Evolutionary conservation across 2,329 filamentous ascomycete genomes (phyloP), one percentile per base, ranked within the genome.

Genomic region (Colletotrichum chlorophyti): DNA sequence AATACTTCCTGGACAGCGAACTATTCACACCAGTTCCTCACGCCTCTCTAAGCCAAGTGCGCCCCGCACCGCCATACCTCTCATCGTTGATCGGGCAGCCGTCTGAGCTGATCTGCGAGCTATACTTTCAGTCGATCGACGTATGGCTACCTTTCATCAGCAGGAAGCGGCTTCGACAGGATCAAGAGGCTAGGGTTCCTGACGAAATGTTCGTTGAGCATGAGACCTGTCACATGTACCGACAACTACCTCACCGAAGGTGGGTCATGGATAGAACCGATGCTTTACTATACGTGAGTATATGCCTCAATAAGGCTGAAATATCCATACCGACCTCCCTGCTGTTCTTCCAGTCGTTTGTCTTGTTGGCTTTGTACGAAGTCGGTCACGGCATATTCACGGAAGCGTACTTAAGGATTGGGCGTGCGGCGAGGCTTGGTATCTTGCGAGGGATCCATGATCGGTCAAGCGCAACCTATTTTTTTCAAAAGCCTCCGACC

Each of bases 351-450:
- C 65, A 71, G 35, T 63, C 66, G 2, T 35, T 65, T 17, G 53
- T 74, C 10, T 59, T 75, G 7, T 58, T 72, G 7, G 62, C 69
- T 2, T 17, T 68, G 1, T 74, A 72, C 53, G 72, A 74, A 62
- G 62, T 73, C n/a, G 66, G 68, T 3, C 71, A 74, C 35, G 70
- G 65, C 9, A 67, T 74, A 31, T 71, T 70, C 21, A 72, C 72
- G 1, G 65, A 69, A 2, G 72, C 67, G 0, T 74, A 69, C 41
- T 47, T 72, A 23, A 67, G 64, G 1, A 54, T 68, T 9, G 68
- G 71, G 6, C 58, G 53, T 9, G 64, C 65, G 2, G 64, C 65
- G 2, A 34, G 65, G 19, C 57, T 66, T 1, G 60, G 53, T 3
- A 40, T 59, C 5, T 23, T 65, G n/a, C 63, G 63, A 47, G 63